Evolutionary conservation across 2,329 filamentous ascomycete genomes (phyloP).

Genomic region (Rhinocladiella mackenziei): DNA sequence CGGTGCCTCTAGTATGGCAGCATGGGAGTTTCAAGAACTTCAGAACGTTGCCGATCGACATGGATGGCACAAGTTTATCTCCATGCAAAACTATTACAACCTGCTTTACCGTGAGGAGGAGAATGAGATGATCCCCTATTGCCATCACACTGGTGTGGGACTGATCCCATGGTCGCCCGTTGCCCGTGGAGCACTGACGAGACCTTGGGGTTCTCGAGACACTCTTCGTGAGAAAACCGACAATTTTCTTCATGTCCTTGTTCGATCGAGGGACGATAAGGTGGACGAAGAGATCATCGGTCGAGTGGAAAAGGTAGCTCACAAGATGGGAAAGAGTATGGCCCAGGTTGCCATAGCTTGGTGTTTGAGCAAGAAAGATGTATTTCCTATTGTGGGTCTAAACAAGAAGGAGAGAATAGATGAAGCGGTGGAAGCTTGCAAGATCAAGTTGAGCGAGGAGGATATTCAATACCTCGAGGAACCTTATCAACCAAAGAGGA

Average conservation of each 20-base stretch:
- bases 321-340: constrained; percentile 58
- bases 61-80: constrained; percentile 51
- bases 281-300: constrained; percentile 52
- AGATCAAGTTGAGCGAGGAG: constrained; percentile 51
- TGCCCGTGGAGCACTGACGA: constrained; percentile 45
- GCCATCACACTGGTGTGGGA: constrained; percentile 37
- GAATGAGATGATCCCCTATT: constrained; percentile 44
- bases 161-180: constrained; percentile 41
- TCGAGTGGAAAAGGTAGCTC: constrained; percentile 56
- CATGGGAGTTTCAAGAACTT: constrained; percentile 42
- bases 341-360: constrained; percentile 62
- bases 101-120: constrained; percentile 45
- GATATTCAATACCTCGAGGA: constrained; percentile 62
- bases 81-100: constrained; percentile 50
- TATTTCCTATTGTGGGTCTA: constrained; percentile 60
- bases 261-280: constrained; percentile 43
- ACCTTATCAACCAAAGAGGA: constrained; percentile 53
- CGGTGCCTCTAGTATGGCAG: constrained; percentile 36
- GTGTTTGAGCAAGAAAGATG: constrained; percentile 51
- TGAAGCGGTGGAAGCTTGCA: constrained; percentile 52
- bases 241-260: constrained; percentile 39
- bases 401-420: constrained; percentile 58
- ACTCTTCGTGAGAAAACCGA: constrained; percentile 45
- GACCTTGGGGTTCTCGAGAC: constrained; percentile 44
- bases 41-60: constrained; percentile 48